Conservation (phyloP, 2,329 filamentous ascomycete genomes). For the Graphiopsis chlorocephala region DNA sequence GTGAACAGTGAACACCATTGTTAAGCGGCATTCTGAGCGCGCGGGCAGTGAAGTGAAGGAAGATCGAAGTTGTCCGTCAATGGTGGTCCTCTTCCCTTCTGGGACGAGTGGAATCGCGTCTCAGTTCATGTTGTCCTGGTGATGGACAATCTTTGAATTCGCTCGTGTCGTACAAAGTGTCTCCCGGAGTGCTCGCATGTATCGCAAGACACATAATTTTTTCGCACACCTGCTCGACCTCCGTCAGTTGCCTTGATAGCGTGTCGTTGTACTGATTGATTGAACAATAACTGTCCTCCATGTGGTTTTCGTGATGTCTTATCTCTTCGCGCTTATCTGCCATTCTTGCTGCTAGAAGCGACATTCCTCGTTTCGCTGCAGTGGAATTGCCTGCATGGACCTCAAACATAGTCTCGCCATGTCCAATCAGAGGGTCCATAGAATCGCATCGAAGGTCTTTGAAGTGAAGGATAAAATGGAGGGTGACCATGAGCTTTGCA, state of each 20-base stretch:
- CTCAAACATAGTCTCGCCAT: background rate
- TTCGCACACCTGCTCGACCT: background rate
- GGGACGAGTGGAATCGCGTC: background rate
- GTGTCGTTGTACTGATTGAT: background rate
- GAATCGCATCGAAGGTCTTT: background rate
- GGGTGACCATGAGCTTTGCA: background rate
- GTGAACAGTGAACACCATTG: background rate
- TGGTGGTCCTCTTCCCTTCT: background rate
- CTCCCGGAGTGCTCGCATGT: background rate
- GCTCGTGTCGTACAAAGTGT: background rate
- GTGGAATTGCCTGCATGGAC: background rate
- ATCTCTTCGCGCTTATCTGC: background rate
- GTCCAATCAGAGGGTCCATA: background rate
- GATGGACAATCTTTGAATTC: background rate
- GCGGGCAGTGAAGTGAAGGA: background rate
- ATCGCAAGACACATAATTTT: background rate
- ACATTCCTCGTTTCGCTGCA: background rate
- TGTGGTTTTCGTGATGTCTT: background rate
- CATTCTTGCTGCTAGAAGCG: background rate
- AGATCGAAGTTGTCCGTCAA: background rate
- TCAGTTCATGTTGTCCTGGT: background rate
- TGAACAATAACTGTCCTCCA: background rate
- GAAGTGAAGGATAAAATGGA: background rate
- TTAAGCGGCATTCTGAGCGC: background rate
- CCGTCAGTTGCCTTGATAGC: background rate